Evolutionary conservation across 345 rosid genomes (phyloP).

Genomic region (Citrus inodora): DNA sequence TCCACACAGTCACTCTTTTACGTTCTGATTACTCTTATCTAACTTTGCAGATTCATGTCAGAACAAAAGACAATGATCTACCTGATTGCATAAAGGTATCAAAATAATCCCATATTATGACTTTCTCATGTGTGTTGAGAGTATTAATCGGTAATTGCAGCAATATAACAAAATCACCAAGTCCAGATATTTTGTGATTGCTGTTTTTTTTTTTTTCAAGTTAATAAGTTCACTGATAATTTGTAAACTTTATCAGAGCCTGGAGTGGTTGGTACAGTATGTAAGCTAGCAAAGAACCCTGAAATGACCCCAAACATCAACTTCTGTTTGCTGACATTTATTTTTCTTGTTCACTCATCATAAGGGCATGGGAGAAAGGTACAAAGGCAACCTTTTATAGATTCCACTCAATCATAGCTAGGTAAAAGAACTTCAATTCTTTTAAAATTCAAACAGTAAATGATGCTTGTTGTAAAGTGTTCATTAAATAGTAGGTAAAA

Average conservation of each 20-base stretch:
- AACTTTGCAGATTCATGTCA: constrained; percentile 63
- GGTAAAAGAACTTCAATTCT: neutral
- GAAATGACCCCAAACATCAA: neutral
- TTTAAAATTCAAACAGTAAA: neutral
- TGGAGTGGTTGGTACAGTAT: constrained; percentile 62
- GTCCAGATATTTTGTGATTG: neutral
- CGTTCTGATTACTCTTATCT: constrained; percentile 8
- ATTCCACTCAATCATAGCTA: neutral
- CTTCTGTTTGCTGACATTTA: neutral
- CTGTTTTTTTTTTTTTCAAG: neutral
- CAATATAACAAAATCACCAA: neutral
- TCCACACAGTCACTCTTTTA: neutral
- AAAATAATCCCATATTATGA: constrained; percentile 1
- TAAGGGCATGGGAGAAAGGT: neutral
- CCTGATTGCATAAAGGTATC: constrained; percentile 74
- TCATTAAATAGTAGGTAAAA: neutral
- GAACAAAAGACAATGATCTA: constrained; percentile 67
- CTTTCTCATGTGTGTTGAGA: neutral
- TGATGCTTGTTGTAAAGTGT: constrained; percentile 4
- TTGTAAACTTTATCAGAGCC: constrained; percentile 43
- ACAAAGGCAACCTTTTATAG: neutral
- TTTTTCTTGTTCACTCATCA: neutral
- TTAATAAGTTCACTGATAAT: neutral
- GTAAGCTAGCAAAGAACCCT: constrained; percentile 7
- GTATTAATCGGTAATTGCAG: neutral